These are phyloP conservation scores for Plasmodium coatneyi DNA, from an alignment of 169 alveolate genomes.

Conservation along the genomic window DNA sequence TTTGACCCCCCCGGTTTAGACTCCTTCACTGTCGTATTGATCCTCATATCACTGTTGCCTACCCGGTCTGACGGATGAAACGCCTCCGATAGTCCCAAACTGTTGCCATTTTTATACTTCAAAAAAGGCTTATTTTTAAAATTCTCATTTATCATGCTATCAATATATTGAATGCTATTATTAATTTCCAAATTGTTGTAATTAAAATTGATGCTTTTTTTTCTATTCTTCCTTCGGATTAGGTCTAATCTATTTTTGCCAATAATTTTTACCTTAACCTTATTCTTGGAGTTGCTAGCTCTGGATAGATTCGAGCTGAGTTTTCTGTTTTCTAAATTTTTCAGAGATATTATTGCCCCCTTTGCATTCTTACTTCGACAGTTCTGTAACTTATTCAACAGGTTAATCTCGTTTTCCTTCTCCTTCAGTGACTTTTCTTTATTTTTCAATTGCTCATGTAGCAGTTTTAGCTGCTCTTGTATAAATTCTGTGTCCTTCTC, in stretches of 20 bases:
- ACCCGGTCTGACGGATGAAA: neutral
- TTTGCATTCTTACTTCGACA: constrained; percentile 60
- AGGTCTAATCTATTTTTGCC: constrained; percentile 59
- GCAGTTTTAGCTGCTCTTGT: constrained; percentile 67
- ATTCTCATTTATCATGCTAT: constrained; percentile 72
- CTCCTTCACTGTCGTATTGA: neutral
- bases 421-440: constrained; percentile 68
- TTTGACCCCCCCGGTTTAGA: neutral
- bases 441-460: constrained; percentile 69
- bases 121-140: constrained; percentile 59
- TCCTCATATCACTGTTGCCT: neutral
- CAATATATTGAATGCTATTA: constrained; percentile 74
- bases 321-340: constrained; percentile 56
- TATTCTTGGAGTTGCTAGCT: constrained; percentile 33
- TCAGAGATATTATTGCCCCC: constrained; percentile 68
- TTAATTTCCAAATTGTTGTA: constrained; percentile 68
- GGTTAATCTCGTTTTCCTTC: constrained; percentile 58
- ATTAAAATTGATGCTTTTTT: constrained; percentile 67
- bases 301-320: constrained; percentile 30
- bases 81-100: constrained; percentile 32
- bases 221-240: constrained; percentile 56
- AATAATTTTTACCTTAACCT: constrained; percentile 46
- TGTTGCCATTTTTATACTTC: constrained; percentile 40
- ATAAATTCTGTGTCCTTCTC: constrained; percentile 67
- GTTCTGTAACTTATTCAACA: constrained; percentile 59